These are phyloP conservation scores for Phascolomyces articulosus DNA, from an alignment of 371 early-diverging fungal genomes.

Conservation along the genomic window DNA sequence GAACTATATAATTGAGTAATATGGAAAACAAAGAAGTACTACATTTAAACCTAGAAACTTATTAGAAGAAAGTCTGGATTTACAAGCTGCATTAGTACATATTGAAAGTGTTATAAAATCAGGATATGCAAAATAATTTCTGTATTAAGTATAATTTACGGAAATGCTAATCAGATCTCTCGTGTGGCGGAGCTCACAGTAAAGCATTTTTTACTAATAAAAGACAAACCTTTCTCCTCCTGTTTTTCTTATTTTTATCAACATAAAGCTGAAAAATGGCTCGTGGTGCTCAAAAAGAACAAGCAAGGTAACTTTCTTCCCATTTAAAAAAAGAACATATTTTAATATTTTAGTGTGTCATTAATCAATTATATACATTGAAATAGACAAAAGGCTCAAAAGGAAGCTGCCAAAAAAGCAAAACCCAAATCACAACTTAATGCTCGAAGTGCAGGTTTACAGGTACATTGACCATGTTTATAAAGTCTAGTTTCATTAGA, in stretches of 20 bases:
- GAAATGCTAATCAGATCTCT: no score
- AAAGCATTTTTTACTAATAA: not conserved
- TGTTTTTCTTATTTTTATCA: not conserved
- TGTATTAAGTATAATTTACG: no score
- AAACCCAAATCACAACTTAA: conserved; percentile 53
- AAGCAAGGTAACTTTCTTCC: conserved; percentile 47
- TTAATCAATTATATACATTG: not conserved
- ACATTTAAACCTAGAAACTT: no score
- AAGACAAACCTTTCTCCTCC: not conserved
- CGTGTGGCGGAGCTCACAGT: no score
- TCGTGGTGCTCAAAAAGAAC: conserved; percentile 61
- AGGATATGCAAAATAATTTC: no score
- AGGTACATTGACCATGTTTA: conserved; percentile 25
- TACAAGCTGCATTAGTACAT: no score
- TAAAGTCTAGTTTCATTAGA: not conserved
- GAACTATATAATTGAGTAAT: no score
- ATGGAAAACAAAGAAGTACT: no score
- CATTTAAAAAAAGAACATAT: no score
- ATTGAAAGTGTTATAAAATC: no score
- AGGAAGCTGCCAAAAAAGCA: conserved; percentile 51
- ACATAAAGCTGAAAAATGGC: conserved; percentile 34
- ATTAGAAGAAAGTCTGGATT: no score
- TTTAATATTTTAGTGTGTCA: no score
- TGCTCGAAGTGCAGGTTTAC: conserved; percentile 65
- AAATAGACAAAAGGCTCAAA: conserved; percentile 59